Evolutionary conservation across 345 rosid genomes (phyloP).

Genomic region (Citrus inodora): DNA sequence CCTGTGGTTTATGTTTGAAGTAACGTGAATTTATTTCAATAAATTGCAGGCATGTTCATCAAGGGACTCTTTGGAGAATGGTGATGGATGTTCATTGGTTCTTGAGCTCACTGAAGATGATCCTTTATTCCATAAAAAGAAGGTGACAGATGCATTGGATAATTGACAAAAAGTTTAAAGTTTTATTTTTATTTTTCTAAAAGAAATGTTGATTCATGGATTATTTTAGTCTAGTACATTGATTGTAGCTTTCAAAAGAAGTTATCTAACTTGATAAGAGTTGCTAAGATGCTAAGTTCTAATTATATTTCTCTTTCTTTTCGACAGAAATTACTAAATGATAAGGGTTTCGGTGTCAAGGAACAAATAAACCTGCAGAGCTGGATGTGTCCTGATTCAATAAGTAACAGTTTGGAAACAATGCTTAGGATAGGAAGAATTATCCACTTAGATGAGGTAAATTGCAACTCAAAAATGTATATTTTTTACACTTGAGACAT

Average conservation of each 20-base stretch:
- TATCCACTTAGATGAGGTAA: constrained; percentile 68
- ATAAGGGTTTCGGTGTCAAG: constrained; percentile 48
- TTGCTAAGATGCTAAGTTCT: not conserved
- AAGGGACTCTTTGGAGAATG: constrained; percentile 21
- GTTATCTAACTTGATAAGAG: not conserved
- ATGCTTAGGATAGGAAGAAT: constrained; percentile 67
- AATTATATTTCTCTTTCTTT: not conserved
- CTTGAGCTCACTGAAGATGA: constrained; percentile 54
- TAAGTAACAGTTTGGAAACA: constrained; percentile 32
- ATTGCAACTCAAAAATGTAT: not conserved
- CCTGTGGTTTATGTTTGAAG: not conserved
- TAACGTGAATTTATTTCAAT: not conserved
- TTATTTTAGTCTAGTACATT: not conserved
- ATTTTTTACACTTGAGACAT: not conserved
- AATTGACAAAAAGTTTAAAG: not conserved
- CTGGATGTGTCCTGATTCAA: constrained; percentile 33
- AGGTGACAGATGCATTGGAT: constrained; percentile 36
- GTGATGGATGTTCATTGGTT: constrained; percentile 30
- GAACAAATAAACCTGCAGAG: constrained; percentile 36
- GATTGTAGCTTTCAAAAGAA: not conserved
- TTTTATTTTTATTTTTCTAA: not conserved
- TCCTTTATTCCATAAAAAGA: constrained; percentile 55
- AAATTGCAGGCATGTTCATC: constrained; percentile 42
- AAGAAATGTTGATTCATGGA: not conserved
- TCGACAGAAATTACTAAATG: constrained; percentile 52